phyloP scores from a whole-genome alignment of 1,284 basidiomycete genomes.

The Chalciporus sp. region DNA sequence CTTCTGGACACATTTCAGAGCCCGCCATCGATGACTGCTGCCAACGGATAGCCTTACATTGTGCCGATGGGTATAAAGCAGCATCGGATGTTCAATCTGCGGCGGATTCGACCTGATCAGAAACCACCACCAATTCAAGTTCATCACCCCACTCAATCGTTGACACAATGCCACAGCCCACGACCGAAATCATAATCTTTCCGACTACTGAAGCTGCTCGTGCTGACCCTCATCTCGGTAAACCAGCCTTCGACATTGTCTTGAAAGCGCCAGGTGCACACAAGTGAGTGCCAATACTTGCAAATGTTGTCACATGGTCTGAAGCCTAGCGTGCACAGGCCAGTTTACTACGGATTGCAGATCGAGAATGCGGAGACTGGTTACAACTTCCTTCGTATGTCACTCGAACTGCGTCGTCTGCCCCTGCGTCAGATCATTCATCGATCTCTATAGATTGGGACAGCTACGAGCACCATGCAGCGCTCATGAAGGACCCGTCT shows the following conservation, averaged over 20 bases:
- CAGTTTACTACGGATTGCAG: conserved; percentile 25
- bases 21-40: too few relatives aligned
- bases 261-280: conserved; percentile 12
- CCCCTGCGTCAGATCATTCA: neutral
- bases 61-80: too few relatives aligned
- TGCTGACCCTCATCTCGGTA: conserved; percentile 2
- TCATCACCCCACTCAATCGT: neutral
- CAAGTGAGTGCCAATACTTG: conserved; percentile 16
- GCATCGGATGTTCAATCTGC: too few relatives aligned
- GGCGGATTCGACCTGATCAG: too few relatives aligned
- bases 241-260: conserved; percentile 10
- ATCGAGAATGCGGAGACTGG: conserved; percentile 17
- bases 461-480: conserved; percentile 22
- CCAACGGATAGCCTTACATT: too few relatives aligned
- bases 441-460: conserved; percentile 30
- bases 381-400: conserved; percentile 25
- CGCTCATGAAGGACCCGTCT: conserved; percentile 4
- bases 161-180: neutral
- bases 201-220: conserved; percentile 12
- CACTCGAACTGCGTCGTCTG: neutral
- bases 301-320: neutral
- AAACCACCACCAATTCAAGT: neutral
- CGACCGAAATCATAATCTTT: conserved; percentile 29
- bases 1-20: too few relatives aligned
- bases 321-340: conserved; percentile 12